Conservation (phyloP, 306 rosid genomes). For the Canavalia gladiata region DNA sequence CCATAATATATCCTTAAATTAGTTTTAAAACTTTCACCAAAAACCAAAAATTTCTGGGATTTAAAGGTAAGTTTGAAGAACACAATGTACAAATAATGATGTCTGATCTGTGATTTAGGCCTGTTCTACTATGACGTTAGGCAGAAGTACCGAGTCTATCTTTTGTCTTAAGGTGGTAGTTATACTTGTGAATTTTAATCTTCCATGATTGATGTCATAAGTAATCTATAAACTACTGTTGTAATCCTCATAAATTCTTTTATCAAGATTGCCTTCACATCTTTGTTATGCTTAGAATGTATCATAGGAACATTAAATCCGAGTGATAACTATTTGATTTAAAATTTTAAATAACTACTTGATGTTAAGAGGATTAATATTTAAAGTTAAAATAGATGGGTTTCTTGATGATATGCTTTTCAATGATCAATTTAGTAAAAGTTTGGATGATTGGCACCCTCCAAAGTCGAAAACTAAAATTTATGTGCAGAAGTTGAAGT, state of each 20-base stretch:
- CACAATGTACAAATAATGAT: background rate
- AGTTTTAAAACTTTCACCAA: background rate
- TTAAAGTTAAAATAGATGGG: conserved; percentile 1
- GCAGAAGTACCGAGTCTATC: background rate
- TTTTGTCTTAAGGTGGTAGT: background rate
- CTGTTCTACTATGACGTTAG: background rate
- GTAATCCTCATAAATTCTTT: background rate
- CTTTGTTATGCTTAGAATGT: background rate
- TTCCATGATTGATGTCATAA: background rate
- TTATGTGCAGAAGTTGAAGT: conserved; percentile 1
- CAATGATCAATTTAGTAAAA: background rate
- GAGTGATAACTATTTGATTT: conserved; percentile 28
- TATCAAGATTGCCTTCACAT: background rate
- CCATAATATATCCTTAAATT: background rate
- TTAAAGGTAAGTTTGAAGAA: conserved; percentile 1
- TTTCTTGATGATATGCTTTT: conserved; percentile 15
- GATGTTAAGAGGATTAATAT: background rate
- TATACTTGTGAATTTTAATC: background rate
- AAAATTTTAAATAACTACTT: background rate
- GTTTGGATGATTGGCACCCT: conserved; percentile 13
- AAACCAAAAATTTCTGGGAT: no score
- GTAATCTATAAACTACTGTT: background rate
- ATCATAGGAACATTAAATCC: background rate
- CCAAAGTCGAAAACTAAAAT: background rate
- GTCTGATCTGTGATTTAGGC: conserved; percentile 3